A percentile compares a stretch with the other conserved stretches of the same genome.
Conservation (phyloP, 2,329 filamentous ascomycete genomes). For the Elsinoe batatas region DNA sequence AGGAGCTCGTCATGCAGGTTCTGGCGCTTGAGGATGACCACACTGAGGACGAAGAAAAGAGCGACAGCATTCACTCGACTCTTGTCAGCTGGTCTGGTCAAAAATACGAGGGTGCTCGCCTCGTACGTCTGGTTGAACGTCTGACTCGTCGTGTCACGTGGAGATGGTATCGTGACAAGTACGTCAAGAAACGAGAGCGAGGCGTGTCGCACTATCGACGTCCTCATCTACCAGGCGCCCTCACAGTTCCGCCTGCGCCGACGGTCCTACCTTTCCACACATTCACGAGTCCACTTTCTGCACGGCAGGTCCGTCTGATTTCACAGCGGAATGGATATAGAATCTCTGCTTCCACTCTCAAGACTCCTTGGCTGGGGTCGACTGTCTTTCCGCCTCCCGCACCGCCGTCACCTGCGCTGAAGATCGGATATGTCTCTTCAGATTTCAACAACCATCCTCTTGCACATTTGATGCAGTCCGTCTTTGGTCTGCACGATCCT, state of each 20-base stretch:
- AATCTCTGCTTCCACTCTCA: constrained; percentile 83
- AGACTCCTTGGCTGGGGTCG: constrained; percentile 72
- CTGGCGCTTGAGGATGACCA: constrained; percentile 26
- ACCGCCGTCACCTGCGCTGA: constrained; percentile 73
- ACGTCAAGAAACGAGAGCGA: constrained; percentile 52
- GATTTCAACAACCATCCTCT: constrained; percentile 98
- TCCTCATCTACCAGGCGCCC: constrained; percentile 59
- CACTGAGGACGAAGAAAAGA: constrained; percentile 27
- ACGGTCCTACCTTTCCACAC: constrained; percentile 96
- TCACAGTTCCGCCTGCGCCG: constrained; percentile 76
- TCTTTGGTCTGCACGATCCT: constrained; percentile 81
- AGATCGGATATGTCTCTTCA: constrained; percentile 90
- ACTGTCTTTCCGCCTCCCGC: constrained; percentile 76
- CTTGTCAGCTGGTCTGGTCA: constrained; percentile 54
- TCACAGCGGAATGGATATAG: constrained; percentile 89
- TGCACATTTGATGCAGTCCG: constrained; percentile 96
- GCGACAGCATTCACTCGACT: constrained; percentile 28
- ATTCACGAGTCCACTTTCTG: constrained; percentile 87
- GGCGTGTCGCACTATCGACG: constrained; percentile 54
- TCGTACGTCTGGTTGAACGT: constrained; percentile 77
- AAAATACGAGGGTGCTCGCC: constrained; percentile 78
- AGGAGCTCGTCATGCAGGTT: constrained; percentile 38
- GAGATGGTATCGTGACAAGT: constrained; percentile 79
- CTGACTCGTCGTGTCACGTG: constrained; percentile 67
- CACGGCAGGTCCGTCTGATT: constrained; percentile 84